A percentile compares a stretch with the other conserved stretches of the same genome.
phyloP scores from a whole-genome alignment of 805 yeast species.

The Metschnikowia baotianmanensis region DNA sequence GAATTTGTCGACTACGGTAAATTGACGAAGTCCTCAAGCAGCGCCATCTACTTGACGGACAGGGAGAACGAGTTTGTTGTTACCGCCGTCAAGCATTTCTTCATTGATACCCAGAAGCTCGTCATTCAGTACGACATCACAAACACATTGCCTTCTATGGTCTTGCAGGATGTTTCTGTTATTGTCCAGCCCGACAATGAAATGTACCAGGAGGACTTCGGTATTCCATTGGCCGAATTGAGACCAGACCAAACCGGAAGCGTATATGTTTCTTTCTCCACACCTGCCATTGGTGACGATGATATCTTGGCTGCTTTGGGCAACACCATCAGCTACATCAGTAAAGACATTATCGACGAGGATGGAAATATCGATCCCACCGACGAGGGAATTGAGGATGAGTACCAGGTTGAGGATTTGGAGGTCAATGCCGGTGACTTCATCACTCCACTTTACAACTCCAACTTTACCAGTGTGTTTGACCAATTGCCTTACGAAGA shows the following conservation, averaged over 20 bases:
- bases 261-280: conserved; percentile 72
- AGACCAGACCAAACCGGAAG: conserved; percentile 70
- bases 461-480: conserved; percentile 69
- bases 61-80: conserved; percentile 92
- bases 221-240: conserved; percentile 70
- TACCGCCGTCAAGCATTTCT: conserved; percentile 77
- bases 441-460: conserved; percentile 70
- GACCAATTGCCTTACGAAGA: conserved; percentile 66
- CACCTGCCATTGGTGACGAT: conserved; percentile 49
- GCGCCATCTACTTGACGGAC: conserved; percentile 72
- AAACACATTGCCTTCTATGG: conserved; percentile 78
- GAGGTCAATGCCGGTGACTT: conserved; percentile 78
- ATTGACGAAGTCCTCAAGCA: conserved; percentile 65
- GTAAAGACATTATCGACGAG: conserved; percentile 75
- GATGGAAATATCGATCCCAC: conserved; percentile 64
- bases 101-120: conserved; percentile 61
- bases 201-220: conserved; percentile 62
- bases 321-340: conserved; percentile 67
- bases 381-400: conserved; percentile 87
- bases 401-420: conserved; percentile 84
- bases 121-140: conserved; percentile 78
- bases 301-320: conserved; percentile 47
- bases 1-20: conserved; percentile 74
- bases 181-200: conserved; percentile 62
- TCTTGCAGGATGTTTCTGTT: conserved; percentile 74